These are phyloP conservation scores for Trametes elegans DNA, from an alignment of 768 basidiomycete genomes.

Conservation along the genomic window DNA sequence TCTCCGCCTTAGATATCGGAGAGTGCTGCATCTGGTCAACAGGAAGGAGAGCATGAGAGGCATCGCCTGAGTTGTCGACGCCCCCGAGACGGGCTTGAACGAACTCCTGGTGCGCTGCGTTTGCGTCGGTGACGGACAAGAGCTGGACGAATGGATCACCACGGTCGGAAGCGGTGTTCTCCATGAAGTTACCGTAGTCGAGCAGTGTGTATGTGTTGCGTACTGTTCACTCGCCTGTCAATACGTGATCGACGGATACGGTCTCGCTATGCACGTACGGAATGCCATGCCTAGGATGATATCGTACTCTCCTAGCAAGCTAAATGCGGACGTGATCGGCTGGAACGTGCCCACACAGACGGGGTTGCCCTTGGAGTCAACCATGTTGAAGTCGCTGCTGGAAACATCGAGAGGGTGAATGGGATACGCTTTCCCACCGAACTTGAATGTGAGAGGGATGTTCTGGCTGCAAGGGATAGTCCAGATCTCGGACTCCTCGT, in stretches of 20 bases:
- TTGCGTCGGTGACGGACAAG: constrained; percentile 52
- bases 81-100: constrained; percentile 59
- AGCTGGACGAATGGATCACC: constrained; percentile 70
- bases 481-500: constrained; percentile 57
- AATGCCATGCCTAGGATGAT: constrained; percentile 84
- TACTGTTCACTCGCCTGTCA: constrained; percentile 41
- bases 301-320: constrained; percentile 74
- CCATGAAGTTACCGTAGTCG: constrained; percentile 69
- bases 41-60: constrained; percentile 62
- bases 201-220: constrained; percentile 74
- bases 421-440: constrained; percentile 67
- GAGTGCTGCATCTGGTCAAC: constrained; percentile 56
- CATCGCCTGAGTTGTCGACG: constrained; percentile 50
- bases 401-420: constrained; percentile 73
- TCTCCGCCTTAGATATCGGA: constrained; percentile 36
- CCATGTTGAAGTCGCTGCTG: constrained; percentile 53
- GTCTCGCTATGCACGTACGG: constrained; percentile 42
- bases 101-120: constrained; percentile 62
- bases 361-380: constrained; percentile 46
- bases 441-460: constrained; percentile 68
- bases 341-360: constrained; percentile 80
- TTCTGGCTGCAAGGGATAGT: constrained; percentile 71
- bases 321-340: constrained; percentile 79
- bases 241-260: not conserved
- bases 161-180: constrained; percentile 42